Conservation (phyloP, 2,329 filamentous ascomycete species). For the Ophiocordyceps sinensis region DNA sequence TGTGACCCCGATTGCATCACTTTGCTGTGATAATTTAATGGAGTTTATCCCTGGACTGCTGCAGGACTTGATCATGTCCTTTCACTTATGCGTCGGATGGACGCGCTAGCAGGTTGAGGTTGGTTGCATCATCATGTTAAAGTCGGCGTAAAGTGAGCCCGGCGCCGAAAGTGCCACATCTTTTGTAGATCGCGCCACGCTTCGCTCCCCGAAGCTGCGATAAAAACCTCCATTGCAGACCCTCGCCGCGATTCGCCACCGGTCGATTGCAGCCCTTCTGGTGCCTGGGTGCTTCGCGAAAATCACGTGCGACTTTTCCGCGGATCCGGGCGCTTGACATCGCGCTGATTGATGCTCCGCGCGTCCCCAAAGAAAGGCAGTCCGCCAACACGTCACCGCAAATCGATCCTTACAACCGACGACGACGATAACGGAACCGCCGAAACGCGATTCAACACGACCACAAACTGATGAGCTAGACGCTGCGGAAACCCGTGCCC, state of each 20-base stretch:
- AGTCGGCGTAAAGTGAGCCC: slow-evolving; percentile 5
- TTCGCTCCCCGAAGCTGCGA: neutral
- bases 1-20: neutral
- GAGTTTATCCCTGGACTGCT: too few relatives aligned
- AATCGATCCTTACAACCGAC: neutral
- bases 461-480: slow-evolving; percentile 1
- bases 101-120: too few relatives aligned
- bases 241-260: neutral
- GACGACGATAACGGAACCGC: neutral
- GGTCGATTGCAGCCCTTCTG: neutral
- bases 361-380: neutral
- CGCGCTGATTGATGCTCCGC: neutral
- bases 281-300: neutral
- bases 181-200: neutral
- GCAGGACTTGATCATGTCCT: too few relatives aligned
- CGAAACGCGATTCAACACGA: neutral
- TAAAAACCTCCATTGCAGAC: neutral
- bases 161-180: slow-evolving; percentile 3
- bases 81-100: too few relatives aligned
- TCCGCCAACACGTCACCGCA: neutral
- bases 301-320: neutral
- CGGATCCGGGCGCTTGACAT: neutral
- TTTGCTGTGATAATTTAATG: too few relatives aligned
- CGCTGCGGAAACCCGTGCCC: neutral
- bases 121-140: too few relatives aligned